Evolutionary conservation across 164 flowering plant species (phyloP).

Genomic region (Magnolia sinica): DNA sequence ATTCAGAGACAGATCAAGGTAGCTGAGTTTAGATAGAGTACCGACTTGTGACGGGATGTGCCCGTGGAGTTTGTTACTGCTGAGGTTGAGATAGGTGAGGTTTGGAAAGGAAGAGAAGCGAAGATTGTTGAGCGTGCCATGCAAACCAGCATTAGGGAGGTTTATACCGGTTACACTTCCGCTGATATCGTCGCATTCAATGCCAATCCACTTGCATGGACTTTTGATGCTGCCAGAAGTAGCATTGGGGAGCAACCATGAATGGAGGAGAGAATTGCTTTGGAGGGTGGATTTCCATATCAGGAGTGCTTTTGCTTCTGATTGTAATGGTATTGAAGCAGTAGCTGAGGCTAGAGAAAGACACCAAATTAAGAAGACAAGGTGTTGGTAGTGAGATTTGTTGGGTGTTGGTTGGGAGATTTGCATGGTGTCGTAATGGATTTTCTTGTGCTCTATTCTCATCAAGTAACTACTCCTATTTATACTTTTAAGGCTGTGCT

Average conservation of each 20-base stretch:
- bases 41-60: slow-evolving; percentile 21
- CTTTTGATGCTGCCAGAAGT: neutral
- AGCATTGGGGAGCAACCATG: neutral
- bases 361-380: no score
- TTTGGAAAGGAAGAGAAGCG: slow-evolving; percentile 20
- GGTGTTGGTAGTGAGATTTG: no score
- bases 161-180: slow-evolving; percentile 10
- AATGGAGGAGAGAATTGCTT: neutral
- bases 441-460: no score
- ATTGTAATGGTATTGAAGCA: neutral
- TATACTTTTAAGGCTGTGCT: no score
- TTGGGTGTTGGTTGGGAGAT: no score
- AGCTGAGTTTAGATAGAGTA: slow-evolving; percentile 16
- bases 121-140: slow-evolving; percentile 14
- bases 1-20: slow-evolving; percentile 23
- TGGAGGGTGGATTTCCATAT: neutral
- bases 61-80: neutral
- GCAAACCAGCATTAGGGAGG: slow-evolving; percentile 3
- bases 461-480: no score
- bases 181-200: slow-evolving; percentile 8
- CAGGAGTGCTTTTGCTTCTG: neutral
- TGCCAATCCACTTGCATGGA: slow-evolving; percentile 20
- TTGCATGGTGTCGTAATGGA: no score
- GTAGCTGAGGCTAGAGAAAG: no score
- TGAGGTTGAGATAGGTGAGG: slow-evolving; percentile 18